Percentiles rank a stretch among this genome's conserved stretches.
phyloP scores from a whole-genome alignment of 2,329 filamentous ascomycete genomes.

The Fusarium kyushuense region DNA sequence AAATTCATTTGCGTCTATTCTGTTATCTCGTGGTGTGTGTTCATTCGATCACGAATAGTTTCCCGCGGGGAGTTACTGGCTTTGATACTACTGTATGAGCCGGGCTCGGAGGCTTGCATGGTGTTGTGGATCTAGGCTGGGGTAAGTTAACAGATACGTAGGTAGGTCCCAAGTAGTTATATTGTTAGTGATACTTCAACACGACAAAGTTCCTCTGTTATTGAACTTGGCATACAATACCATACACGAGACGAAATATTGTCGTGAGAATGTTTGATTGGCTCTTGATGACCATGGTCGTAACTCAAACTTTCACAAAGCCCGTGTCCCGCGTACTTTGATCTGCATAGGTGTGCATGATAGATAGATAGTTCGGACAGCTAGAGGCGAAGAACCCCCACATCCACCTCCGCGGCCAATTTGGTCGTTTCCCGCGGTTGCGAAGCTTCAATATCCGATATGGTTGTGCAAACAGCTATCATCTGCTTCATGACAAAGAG shows the following conservation, averaged over 20 bases:
- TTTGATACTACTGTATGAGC: not conserved
- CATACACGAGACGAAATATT: not conserved
- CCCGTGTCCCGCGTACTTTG: not conserved
- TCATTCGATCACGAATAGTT: conserved; percentile 12
- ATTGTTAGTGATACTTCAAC: not conserved
- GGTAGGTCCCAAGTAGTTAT: not conserved
- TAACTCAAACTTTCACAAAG: fast-evolving
- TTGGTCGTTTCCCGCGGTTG: conserved; percentile 21
- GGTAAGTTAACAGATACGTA: not conserved
- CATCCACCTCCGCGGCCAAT: conserved; percentile 16
- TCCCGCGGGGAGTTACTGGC: conserved; percentile 18
- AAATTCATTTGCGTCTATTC: not conserved
- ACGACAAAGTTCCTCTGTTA: not conserved
- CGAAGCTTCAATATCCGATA: not conserved
- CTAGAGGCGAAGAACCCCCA: not conserved
- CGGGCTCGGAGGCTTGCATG: not conserved
- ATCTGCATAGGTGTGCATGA: not conserved
- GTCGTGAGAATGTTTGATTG: no score
- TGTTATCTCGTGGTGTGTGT: conserved; percentile 15
- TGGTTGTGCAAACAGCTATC: not conserved
- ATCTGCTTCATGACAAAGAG: not conserved
- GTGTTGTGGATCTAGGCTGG: conserved; percentile 1
- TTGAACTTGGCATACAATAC: not conserved
- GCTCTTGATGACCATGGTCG: no score
- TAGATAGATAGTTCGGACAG: not conserved